Conservation (phyloP, 192 early-diverging fungal genomes). For the Paraglomus brasilianum region DNA sequence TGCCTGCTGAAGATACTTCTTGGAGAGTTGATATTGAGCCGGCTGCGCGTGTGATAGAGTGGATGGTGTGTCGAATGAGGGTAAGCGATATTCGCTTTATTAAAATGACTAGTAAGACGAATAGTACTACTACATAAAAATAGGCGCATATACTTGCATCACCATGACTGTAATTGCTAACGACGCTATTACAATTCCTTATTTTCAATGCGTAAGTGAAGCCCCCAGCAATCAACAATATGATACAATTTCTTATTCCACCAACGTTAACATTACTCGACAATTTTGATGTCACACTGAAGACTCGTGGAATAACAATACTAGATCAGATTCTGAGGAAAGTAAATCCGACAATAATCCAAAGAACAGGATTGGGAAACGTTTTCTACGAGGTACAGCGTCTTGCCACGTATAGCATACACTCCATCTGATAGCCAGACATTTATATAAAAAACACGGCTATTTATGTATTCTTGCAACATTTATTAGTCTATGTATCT, state of each 20-base stretch:
- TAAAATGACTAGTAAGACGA: no score
- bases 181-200: background rate
- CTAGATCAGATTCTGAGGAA: conserved; percentile 23
- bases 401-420: background rate
- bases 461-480: background rate
- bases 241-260: conserved; percentile 27
- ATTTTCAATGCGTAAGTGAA: background rate
- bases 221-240: conserved; percentile 12
- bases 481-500: no score
- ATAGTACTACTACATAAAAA: no score
- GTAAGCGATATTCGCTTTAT: no score
- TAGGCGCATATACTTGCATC: no score
- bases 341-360: conserved; percentile 10
- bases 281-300: conserved; percentile 28
- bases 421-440: no score
- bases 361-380: conserved; percentile 24
- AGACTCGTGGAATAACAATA: conserved; percentile 23
- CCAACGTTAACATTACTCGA: conserved; percentile 32
- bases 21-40: no score
- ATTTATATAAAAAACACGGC: no score
- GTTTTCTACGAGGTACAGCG: conserved; percentile 19
- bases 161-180: no score
- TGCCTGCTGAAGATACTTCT: no score
- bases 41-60: no score
- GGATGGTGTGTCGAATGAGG: no score